Percentiles rank a stretch among this genome's conserved stretches.
Evolutionary conservation across 2,329 filamentous ascomycete genomes (phyloP).

Genomic region (Aschersonia sp.): DNA sequence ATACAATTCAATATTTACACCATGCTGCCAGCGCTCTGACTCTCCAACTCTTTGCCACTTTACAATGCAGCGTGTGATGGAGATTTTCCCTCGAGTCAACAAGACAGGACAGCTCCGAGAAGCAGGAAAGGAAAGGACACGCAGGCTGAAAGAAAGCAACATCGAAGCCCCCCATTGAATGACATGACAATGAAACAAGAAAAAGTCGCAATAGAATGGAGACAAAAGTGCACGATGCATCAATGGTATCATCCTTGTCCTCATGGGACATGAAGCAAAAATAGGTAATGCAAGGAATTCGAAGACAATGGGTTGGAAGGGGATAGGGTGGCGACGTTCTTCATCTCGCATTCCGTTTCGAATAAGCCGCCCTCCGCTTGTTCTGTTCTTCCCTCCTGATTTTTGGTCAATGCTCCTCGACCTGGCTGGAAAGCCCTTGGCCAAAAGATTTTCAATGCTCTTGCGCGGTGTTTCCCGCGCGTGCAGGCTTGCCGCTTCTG

Average conservation of each 20-base stretch:
- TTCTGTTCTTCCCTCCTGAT: too few relatives aligned
- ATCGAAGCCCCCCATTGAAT: not conserved
- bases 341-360: too few relatives aligned
- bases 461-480: too few relatives aligned
- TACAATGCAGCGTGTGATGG: too few relatives aligned
- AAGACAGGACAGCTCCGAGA: not conserved
- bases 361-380: too few relatives aligned
- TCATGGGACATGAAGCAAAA: conserved; percentile 15
- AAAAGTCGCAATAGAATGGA: conserved; percentile 8
- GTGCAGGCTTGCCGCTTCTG: too few relatives aligned
- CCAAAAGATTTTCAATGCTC: too few relatives aligned
- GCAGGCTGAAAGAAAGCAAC: not conserved
- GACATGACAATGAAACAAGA: not conserved
- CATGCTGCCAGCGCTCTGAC: not conserved
- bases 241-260: conserved; percentile 28
- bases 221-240: conserved; percentile 16
- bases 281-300: conserved; percentile 9
- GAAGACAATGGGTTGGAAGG: not conserved
- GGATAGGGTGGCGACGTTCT: too few relatives aligned
- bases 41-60: not conserved
- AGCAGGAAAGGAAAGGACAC: not conserved
- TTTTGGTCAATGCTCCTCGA: too few relatives aligned
- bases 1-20: not conserved
- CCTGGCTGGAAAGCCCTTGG: too few relatives aligned
- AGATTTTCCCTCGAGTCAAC: not conserved